These are phyloP conservation scores for Pythium rishiriense DNA, from an alignment of 352 stramenopile genomes.

Conservation along the genomic window DNA sequence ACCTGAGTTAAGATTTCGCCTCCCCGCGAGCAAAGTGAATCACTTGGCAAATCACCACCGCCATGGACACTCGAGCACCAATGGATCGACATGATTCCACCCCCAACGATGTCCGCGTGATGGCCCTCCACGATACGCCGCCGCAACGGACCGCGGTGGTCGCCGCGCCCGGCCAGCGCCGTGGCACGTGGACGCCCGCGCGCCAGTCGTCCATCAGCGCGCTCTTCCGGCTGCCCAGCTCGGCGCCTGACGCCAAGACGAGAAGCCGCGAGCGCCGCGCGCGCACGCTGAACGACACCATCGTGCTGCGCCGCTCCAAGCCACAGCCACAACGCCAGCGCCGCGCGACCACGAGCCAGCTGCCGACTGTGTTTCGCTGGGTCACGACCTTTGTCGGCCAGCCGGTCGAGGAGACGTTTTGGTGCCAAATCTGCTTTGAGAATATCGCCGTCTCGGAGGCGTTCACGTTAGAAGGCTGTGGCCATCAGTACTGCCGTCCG, in stretches of 20 bases:
- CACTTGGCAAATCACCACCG: not conserved
- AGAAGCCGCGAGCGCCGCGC: not conserved
- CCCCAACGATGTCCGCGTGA: not conserved
- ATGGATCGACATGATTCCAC: too few relatives aligned
- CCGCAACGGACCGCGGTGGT: not conserved
- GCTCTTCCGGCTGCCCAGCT: constrained; percentile 3
- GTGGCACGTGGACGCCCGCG: constrained; percentile 5
- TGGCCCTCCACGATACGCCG: not conserved
- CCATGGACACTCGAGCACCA: not conserved
- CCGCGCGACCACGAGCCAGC: constrained; percentile 10
- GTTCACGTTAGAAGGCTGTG: constrained; percentile 40
- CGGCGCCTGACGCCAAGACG: not conserved
- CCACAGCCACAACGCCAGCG: not conserved
- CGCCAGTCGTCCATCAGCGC: constrained; percentile 11
- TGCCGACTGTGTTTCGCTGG: constrained; percentile 9
- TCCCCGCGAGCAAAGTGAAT: too few relatives aligned
- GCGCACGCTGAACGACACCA: constrained; percentile 8
- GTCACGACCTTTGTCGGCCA: constrained; percentile 29
- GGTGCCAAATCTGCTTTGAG: constrained; percentile 79
- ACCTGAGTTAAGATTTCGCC: too few relatives aligned
- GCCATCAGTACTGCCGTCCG: constrained; percentile 56
- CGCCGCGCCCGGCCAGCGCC: not conserved
- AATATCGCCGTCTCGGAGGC: constrained; percentile 38
- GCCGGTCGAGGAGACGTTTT: constrained; percentile 65
- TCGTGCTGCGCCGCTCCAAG: not conserved